These are phyloP conservation scores for Emericellopsis terricola DNA, from an alignment of 495 filamentous ascomycete species.

Conservation along the genomic window DNA sequence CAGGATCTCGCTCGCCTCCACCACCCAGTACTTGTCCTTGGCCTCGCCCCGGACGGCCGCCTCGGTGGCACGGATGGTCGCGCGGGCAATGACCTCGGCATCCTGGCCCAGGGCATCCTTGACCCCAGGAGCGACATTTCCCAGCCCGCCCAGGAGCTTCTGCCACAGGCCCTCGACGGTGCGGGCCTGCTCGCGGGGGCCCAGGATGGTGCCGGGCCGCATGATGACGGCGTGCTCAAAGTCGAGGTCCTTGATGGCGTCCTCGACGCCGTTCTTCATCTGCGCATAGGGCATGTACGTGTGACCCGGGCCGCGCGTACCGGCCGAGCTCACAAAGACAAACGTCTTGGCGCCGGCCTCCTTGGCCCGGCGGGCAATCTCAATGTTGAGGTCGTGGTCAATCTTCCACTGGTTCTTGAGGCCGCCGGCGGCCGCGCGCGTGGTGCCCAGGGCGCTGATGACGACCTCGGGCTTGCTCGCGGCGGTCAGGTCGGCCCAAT, in stretches of 20 bases:
- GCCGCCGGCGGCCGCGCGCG: conserved; percentile 43
- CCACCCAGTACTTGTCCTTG: conserved; percentile 26
- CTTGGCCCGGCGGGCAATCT: conserved; percentile 46
- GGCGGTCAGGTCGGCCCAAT: conserved; percentile 38
- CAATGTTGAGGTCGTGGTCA: conserved; percentile 57
- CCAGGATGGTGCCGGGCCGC: conserved; percentile 59
- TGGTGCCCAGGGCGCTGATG: conserved; percentile 51
- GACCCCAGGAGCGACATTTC: conserved; percentile 20
- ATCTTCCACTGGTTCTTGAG: conserved; percentile 60
- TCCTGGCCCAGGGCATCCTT: conserved; percentile 61
- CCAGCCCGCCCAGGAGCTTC: conserved; percentile 32
- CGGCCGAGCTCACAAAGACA: conserved; percentile 45
- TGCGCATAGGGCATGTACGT: conserved; percentile 32
- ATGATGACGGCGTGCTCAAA: conserved; percentile 63
- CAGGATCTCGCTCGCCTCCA: conserved; percentile 29
- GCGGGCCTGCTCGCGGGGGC: conserved; percentile 41
- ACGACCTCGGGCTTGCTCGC: conserved; percentile 37
- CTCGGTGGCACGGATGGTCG: conserved; percentile 42
- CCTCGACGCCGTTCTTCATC: conserved; percentile 74
- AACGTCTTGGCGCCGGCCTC: conserved; percentile 44
- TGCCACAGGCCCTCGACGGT: conserved; percentile 26
- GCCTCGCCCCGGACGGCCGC: conserved; percentile 26
- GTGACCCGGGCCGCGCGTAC: conserved; percentile 19
- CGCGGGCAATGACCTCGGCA: conserved; percentile 51
- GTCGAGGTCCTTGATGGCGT: conserved; percentile 46